These are phyloP conservation scores for Ophiostoma sp. DNA, from an alignment of 2,329 filamentous ascomycete species.

Conservation along the genomic window DNA sequence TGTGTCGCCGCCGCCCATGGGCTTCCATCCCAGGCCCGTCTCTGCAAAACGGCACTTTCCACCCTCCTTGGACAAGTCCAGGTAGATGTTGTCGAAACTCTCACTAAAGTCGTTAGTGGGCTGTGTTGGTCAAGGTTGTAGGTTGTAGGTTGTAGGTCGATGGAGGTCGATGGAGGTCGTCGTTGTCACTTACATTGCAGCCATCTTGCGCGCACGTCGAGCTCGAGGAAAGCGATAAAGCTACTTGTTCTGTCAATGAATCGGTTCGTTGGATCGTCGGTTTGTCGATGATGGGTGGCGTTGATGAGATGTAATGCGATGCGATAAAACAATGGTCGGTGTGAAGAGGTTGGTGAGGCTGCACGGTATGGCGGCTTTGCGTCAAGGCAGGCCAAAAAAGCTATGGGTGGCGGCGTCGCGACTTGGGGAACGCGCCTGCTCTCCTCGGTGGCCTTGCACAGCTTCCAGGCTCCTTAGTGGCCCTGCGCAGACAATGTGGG, in stretches of 20 bases:
- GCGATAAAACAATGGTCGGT: background rate
- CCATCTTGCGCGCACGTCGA: background rate
- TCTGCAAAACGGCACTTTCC: slow-evolving; percentile 95
- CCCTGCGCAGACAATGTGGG: background rate
- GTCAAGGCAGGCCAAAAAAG: background rate
- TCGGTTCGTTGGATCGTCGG: background rate
- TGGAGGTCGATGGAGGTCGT: background rate
- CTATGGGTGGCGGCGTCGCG: slow-evolving; percentile 2
- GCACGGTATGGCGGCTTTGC: background rate
- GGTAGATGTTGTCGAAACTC: slow-evolving; percentile 95
- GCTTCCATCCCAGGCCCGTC: slow-evolving; percentile 93
- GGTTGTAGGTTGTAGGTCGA: background rate
- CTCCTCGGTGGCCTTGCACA: background rate
- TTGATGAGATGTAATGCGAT: background rate
- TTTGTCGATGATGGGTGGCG: background rate
- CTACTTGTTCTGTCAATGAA: background rate
- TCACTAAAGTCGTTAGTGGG: slow-evolving; percentile 48
- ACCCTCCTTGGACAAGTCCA: slow-evolving; percentile 87
- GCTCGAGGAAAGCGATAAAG: background rate
- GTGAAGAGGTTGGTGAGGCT: background rate
- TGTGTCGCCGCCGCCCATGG: slow-evolving; percentile 76
- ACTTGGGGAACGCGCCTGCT: slow-evolving; percentile 8
- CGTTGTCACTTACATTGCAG: slow-evolving; percentile 9
- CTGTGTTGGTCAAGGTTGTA: background rate
- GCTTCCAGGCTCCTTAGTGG: background rate